These are phyloP conservation scores for Russula compacta DNA, from an alignment of 768 basidiomycete species.

Conservation along the genomic window DNA sequence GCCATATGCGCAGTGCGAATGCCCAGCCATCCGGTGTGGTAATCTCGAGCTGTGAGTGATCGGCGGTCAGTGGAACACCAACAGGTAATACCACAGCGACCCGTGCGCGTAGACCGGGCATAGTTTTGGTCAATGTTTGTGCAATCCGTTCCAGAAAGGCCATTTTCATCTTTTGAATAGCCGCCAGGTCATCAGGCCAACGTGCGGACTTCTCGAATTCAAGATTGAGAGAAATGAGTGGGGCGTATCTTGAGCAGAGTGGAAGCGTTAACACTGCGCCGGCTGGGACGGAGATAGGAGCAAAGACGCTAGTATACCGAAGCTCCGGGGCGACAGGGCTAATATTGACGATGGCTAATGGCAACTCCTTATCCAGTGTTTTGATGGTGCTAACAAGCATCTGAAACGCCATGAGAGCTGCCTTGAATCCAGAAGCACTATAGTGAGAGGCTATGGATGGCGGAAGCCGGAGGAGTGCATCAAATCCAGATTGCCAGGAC, in stretches of 20 bases:
- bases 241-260: slow-evolving; percentile 51
- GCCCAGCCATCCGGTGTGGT: slow-evolving; percentile 78
- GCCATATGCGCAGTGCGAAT: slow-evolving; percentile 76
- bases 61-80: slow-evolving; percentile 47
- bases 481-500: slow-evolving; percentile 52
- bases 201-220: slow-evolving; percentile 88
- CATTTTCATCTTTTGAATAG: slow-evolving; percentile 89
- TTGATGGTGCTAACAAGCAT: slow-evolving; percentile 67
- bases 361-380: slow-evolving; percentile 58
- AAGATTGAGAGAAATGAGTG: slow-evolving; percentile 64
- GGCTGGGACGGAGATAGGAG: slow-evolving; percentile 61
- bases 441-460: slow-evolving; percentile 39
- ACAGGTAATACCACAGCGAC: slow-evolving; percentile 51
- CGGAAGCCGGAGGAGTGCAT: slow-evolving; percentile 49
- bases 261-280: slow-evolving; percentile 46
- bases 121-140: slow-evolving; percentile 44
- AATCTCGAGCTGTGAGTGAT: slow-evolving; percentile 67
- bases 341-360: slow-evolving; percentile 68
- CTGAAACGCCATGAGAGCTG: slow-evolving; percentile 73
- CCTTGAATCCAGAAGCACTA: slow-evolving; percentile 51
- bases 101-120: slow-evolving; percentile 42
- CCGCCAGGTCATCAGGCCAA: slow-evolving; percentile 92
- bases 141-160: slow-evolving; percentile 85
- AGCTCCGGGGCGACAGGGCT: slow-evolving; percentile 65
- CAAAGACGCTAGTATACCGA: slow-evolving; percentile 77